phyloP scores from a whole-genome alignment of 176 grass and related monocot species.

The Lolium multiflorum region DNA sequence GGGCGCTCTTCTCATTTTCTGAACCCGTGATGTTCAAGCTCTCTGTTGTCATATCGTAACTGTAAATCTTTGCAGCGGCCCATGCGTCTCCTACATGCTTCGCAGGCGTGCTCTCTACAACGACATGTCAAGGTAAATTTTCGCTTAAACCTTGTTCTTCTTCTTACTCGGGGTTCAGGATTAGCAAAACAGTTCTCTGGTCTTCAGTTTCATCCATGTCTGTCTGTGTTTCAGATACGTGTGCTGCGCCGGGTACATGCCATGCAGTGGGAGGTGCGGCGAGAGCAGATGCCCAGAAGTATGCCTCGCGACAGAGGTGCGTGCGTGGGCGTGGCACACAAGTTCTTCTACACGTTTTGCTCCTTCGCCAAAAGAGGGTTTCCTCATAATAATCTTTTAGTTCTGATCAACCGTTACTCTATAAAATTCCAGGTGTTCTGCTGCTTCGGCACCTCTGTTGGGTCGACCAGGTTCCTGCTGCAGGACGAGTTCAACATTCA shows the following conservation, averaged over 20 bases:
- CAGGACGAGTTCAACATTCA: slow-evolving; percentile 99
- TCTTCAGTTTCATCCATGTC: not conserved
- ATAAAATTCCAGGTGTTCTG: slow-evolving; percentile 57
- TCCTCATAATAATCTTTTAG: not conserved
- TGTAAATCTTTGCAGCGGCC: slow-evolving; percentile 53
- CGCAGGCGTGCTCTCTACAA: slow-evolving; percentile 92
- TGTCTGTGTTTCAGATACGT: slow-evolving; percentile 59
- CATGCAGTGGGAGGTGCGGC: slow-evolving; percentile 91
- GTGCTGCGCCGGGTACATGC: slow-evolving; percentile 94
- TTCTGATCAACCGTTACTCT: not conserved
- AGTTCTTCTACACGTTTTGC: not conserved
- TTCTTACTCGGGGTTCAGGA: not conserved
- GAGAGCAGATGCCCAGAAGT: slow-evolving; percentile 82
- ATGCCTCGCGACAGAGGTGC: slow-evolving; percentile 85
- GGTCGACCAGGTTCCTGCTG: slow-evolving; percentile 95
- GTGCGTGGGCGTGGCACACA: not conserved
- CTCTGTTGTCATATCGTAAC: not conserved
- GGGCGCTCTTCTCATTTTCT: slow-evolving; percentile 6
- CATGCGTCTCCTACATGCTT: slow-evolving; percentile 94
- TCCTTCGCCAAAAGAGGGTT: not conserved
- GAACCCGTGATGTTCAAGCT: not conserved
- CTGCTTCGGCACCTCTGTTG: slow-evolving; percentile 90
- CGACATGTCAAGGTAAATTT: slow-evolving; percentile 85
- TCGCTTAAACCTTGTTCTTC: not conserved
- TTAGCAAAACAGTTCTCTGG: not conserved